These are phyloP conservation scores for Candida anutae DNA, from an alignment of 1,139 yeast genomes.

Conservation along the genomic window DNA sequence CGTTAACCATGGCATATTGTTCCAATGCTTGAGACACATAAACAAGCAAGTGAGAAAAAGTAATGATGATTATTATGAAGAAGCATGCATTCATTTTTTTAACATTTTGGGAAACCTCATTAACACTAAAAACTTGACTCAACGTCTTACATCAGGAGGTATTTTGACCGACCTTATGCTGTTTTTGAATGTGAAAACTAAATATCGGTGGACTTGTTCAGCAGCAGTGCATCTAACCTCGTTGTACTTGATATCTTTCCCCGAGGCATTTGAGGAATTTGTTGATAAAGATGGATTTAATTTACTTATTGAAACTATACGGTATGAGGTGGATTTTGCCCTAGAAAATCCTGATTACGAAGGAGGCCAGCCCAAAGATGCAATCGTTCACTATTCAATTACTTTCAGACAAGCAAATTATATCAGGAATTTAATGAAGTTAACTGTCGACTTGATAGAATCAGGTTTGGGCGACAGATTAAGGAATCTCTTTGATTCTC, in stretches of 20 bases:
- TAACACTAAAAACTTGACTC: conserved; percentile 44
- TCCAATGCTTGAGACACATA: conserved; percentile 62
- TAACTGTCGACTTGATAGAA: conserved; percentile 58
- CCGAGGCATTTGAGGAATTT: conserved; percentile 50
- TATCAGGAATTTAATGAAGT: conserved; percentile 48
- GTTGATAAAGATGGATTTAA: conserved; percentile 61
- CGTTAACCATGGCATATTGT: conserved; percentile 76
- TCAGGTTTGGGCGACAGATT: conserved; percentile 78
- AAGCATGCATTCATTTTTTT: conserved; percentile 48
- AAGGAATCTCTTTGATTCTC: conserved; percentile 80
- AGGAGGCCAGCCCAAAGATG: conserved; percentile 45
- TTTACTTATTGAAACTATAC: conserved; percentile 50
- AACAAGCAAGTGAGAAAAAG: conserved; percentile 38
- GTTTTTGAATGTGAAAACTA: conserved; percentile 47
- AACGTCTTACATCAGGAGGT: conserved; percentile 55
- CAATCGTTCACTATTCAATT: conserved; percentile 44
- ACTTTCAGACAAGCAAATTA: conserved; percentile 60
- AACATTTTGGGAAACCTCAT: conserved; percentile 52
- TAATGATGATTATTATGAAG: conserved; percentile 29
- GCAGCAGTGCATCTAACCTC: conserved; percentile 61
- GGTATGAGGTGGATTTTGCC: conserved; percentile 63
- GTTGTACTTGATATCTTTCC: conserved; percentile 40
- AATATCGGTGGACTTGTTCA: conserved; percentile 50
- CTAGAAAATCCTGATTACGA: conserved; percentile 46
- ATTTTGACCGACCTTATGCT: conserved; percentile 58